phyloP scores from a whole-genome alignment of 768 basidiomycete genomes.

The Leccinum sublutescens region DNA sequence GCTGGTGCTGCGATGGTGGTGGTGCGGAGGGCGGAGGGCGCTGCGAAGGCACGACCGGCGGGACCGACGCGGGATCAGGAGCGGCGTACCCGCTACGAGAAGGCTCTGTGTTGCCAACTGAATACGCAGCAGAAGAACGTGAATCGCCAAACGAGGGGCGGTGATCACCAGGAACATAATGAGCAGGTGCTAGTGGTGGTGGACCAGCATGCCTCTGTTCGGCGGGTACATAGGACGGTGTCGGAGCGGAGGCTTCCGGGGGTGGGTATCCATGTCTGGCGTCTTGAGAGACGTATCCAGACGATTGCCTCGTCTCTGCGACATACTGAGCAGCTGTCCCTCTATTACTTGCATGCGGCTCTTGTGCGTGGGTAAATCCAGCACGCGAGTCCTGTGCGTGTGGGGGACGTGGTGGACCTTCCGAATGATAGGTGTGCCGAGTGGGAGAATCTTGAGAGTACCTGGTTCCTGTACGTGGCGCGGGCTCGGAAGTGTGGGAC shows the following conservation, averaged over 20 bases:
- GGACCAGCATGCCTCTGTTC: slow-evolving; percentile 22
- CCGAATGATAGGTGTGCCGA: slow-evolving; percentile 16
- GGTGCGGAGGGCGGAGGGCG: slow-evolving; percentile 13
- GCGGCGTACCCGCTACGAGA: slow-evolving; percentile 15
- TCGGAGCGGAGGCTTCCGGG: slow-evolving; percentile 14
- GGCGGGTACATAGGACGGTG: slow-evolving; percentile 15
- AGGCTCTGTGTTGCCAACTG: slow-evolving; percentile 6
- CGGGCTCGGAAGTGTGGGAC: slow-evolving; percentile 16
- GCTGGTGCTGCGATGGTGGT: slow-evolving; percentile 18
- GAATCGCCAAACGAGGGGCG: slow-evolving; percentile 24
- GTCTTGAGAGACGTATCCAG: slow-evolving; percentile 22
- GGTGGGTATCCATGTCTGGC: slow-evolving; percentile 20
- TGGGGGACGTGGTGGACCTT: slow-evolving; percentile 15
- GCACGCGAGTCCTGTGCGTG: slow-evolving; percentile 20
- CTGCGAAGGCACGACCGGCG: slow-evolving; percentile 18
- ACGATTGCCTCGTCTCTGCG: slow-evolving; percentile 22
- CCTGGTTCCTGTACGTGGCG: slow-evolving; percentile 11
- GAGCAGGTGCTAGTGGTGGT: slow-evolving; percentile 7
- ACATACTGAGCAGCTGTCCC: slow-evolving; percentile 5
- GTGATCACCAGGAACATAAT: slow-evolving; percentile 18
- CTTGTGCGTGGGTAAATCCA: slow-evolving; percentile 17
- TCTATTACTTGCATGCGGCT: slow-evolving; percentile 16
- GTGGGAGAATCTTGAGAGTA: slow-evolving; percentile 18
- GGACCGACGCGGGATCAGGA: slow-evolving; percentile 15
- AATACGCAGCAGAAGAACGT: slow-evolving; percentile 20